Evolutionary conservation across 2,329 filamentous ascomycete genomes (phyloP), one percentile per base, ranked within the genome.

Genomic region (Mycosphaerelloides madeirae): DNA sequence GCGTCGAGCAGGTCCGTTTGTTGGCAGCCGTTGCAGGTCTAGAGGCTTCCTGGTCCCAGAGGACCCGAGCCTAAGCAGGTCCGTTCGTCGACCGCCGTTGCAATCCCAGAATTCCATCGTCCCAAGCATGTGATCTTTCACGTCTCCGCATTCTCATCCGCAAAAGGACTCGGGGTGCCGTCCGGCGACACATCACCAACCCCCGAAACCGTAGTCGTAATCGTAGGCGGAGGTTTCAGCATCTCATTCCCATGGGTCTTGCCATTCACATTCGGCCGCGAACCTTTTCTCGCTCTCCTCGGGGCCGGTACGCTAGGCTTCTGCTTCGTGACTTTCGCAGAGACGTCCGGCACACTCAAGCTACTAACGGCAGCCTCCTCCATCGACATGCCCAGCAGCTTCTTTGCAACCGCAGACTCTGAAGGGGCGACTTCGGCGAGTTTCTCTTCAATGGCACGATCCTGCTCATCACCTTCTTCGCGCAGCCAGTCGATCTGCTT

Each of bases 251-350:
- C 22, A 25, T 25, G 22, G 14, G 41, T 36, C 3, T 51, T 31
- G 2, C 46, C 45, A 18, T 35, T 48, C 18, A 40, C 40, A 28
- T 38, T 34, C 35, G 48, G 39, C 32, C 53, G 53, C 34, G 43
- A 47, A 8, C 37, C 43, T 33, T 61, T 80, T 36, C 66, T 60
- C 45, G 64, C 68, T 36, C 83, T 76, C 61, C 86, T 88, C 5
- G 87, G 87, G 14, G 87, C 89, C 58, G 89, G 82, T 16, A 91
- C 80, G 1, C 85, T 87, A 0, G 87, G 87, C 64, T 86, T 89
- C 67, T 91, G 87, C 63, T 77, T 87, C 34, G 89, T 84, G 9
- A 80, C 79, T 6, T 66, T 65, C 13, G 87, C 87, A 25, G 58
- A 55, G 32, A 95, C 80, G 56, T 93, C 85, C 28, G 80, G 74